Conservation (phyloP, 2,329 filamentous ascomycete genomes). For the Penicillium sp. region DNA sequence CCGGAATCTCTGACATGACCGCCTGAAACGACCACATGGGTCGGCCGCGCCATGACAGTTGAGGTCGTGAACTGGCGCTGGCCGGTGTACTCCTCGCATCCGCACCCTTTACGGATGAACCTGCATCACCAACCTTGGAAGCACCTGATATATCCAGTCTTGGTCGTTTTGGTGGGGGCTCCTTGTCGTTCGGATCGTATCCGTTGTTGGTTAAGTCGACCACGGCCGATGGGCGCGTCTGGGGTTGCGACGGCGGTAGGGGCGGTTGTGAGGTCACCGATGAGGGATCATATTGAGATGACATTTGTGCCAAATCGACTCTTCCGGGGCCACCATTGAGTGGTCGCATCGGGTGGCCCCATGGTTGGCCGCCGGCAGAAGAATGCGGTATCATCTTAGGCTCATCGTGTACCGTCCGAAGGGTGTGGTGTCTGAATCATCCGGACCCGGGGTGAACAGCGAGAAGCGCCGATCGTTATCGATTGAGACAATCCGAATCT, state of each 20-base stretch:
- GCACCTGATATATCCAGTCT: slow-evolving; percentile 34
- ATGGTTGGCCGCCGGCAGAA: slow-evolving; percentile 41
- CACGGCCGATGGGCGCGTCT: slow-evolving; percentile 29
- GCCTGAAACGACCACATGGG: slow-evolving; percentile 44
- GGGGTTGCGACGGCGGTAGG: slow-evolving; percentile 8
- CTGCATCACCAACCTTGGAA: slow-evolving; percentile 22
- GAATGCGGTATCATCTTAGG: slow-evolving; percentile 45
- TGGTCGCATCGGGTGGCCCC: slow-evolving; percentile 36
- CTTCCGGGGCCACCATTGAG: slow-evolving; percentile 32
- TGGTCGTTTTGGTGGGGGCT: slow-evolving; percentile 39
- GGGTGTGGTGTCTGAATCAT: slow-evolving; percentile 26
- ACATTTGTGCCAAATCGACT: slow-evolving; percentile 26
- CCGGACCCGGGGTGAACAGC: slow-evolving; percentile 1
- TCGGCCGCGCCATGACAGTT: slow-evolving; percentile 35
- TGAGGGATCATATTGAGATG: slow-evolving; percentile 23
- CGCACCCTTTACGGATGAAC: slow-evolving; percentile 22
- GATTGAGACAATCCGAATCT: neutral
- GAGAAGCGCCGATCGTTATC: neutral
- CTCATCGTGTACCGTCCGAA: slow-evolving; percentile 35
- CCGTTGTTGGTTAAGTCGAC: slow-evolving; percentile 39
- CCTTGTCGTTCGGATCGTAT: slow-evolving; percentile 33
- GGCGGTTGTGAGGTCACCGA: slow-evolving; percentile 29
- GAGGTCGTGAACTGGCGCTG: slow-evolving; percentile 26
- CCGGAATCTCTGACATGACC: slow-evolving; percentile 35
- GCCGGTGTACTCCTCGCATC: slow-evolving; percentile 32